These are phyloP conservation scores for Penstemon newberryi DNA, from an alignment of 257 asterid species.

Conservation along the genomic window DNA sequence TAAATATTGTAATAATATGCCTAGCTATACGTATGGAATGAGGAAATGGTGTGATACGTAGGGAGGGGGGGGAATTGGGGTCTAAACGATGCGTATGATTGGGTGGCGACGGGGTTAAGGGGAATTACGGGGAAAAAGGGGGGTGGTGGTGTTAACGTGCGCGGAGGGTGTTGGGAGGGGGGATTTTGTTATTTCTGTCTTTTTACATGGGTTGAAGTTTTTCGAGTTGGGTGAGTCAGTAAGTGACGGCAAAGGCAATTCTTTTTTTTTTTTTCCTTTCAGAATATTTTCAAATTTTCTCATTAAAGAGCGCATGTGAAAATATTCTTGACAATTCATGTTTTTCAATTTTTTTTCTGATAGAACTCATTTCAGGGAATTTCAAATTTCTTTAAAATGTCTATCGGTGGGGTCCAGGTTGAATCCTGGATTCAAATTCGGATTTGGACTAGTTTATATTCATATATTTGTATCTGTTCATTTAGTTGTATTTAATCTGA, in stretches of 20 bases:
- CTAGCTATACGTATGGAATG: not conserved
- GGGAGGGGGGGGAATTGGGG: slow-evolving; percentile 18
- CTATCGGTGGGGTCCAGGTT: no score
- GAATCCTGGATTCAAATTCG: no score
- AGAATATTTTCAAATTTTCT: slow-evolving; percentile 11
- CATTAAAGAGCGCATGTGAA: slow-evolving; percentile 14
- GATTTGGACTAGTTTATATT: no score
- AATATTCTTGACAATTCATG: not conserved
- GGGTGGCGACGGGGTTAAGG: slow-evolving; percentile 26
- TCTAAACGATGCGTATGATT: slow-evolving; percentile 34
- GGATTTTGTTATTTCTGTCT: slow-evolving; percentile 27
- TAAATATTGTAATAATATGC: slow-evolving; percentile 2
- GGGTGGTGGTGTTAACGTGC: slow-evolving; percentile 59
- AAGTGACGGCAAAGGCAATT: slow-evolving; percentile 43
- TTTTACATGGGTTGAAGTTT: slow-evolving; percentile 11
- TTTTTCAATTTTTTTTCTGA: no score
- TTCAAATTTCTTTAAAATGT: no score
- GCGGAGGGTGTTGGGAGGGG: slow-evolving; percentile 43
- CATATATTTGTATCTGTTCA: no score
- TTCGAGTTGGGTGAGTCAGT: not conserved
- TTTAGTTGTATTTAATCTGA: no score
- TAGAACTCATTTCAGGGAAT: no score
- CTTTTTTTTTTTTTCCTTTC: slow-evolving; percentile 21
- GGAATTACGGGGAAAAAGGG: slow-evolving; percentile 12
- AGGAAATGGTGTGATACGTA: not conserved